These are phyloP conservation scores for Dendrocalamus latiflorus DNA, from an alignment of 202 grass and related monocot species.

Conservation along the genomic window DNA sequence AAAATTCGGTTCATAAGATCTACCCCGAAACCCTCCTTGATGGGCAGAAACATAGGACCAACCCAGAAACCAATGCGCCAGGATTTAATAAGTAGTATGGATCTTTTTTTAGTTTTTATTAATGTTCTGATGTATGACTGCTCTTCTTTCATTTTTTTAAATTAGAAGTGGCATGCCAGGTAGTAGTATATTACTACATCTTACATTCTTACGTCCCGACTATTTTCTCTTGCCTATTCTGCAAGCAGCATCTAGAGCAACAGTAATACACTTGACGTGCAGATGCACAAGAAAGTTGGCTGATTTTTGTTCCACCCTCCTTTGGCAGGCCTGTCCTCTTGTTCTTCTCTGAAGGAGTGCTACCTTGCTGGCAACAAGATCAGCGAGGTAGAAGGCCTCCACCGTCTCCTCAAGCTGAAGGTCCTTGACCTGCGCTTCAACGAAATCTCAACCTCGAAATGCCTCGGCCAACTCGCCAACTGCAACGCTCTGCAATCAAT, in stretches of 20 bases:
- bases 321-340: slow-evolving; percentile 45
- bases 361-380: slow-evolving; percentile 58
- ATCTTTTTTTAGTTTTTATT: background rate
- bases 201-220: background rate
- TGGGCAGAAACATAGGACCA: too few relatives aligned
- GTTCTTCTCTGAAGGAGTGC: slow-evolving; percentile 46
- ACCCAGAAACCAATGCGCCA: too few relatives aligned
- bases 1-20: too few relatives aligned
- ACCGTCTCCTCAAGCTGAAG: slow-evolving; percentile 47
- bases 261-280: background rate
- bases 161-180: background rate
- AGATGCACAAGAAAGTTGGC: background rate
- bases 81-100: background rate
- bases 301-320: background rate
- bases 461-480: slow-evolving; percentile 47
- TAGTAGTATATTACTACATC: too few relatives aligned
- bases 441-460: slow-evolving; percentile 44
- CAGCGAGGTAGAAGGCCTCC: slow-evolving; percentile 54
- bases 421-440: slow-evolving; percentile 44
- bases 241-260: background rate
- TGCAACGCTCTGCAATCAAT: slow-evolving; percentile 45
- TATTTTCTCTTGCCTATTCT: background rate
- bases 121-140: background rate
- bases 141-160: background rate
- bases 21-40: too few relatives aligned